Percentiles rank a stretch among this genome's conserved stretches.
phyloP scores from a whole-genome alignment of 345 rosid species.

The Rhodomyrtus tomentosa region DNA sequence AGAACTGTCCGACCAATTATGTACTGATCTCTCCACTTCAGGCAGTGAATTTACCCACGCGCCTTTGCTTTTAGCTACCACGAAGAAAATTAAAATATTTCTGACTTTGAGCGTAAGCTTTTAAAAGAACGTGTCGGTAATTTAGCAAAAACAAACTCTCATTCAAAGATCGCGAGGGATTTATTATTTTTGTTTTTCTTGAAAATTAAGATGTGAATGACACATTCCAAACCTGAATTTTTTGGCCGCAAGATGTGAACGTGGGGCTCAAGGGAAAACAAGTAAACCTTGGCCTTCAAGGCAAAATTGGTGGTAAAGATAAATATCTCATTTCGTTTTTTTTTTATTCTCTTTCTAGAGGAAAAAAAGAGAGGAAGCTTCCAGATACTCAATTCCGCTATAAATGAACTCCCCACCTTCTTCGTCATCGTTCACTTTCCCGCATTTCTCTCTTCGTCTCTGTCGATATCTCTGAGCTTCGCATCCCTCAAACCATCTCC shows the following conservation, averaged over 20 bases:
- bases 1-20: too few relatives aligned
- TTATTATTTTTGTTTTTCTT: background rate
- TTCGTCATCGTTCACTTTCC: background rate
- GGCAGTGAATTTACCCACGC: too few relatives aligned
- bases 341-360: background rate
- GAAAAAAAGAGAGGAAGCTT: constrained; percentile 19
- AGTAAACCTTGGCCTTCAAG: background rate
- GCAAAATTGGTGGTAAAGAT: background rate
- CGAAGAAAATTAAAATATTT: too few relatives aligned
- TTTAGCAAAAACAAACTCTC: background rate
- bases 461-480: background rate
- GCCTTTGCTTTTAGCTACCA: too few relatives aligned
- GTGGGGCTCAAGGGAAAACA: background rate
- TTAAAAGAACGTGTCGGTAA: background rate
- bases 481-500: background rate
- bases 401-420: background rate
- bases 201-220: background rate
- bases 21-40: too few relatives aligned
- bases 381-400: constrained; percentile 10
- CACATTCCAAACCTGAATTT: background rate
- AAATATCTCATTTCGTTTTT: background rate
- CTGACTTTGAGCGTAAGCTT: too few relatives aligned
- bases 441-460: background rate
- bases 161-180: background rate
- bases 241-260: background rate